These are phyloP conservation scores for Paramarasmius palmivorus DNA, from an alignment of 1,284 basidiomycete genomes.

Conservation along the genomic window DNA sequence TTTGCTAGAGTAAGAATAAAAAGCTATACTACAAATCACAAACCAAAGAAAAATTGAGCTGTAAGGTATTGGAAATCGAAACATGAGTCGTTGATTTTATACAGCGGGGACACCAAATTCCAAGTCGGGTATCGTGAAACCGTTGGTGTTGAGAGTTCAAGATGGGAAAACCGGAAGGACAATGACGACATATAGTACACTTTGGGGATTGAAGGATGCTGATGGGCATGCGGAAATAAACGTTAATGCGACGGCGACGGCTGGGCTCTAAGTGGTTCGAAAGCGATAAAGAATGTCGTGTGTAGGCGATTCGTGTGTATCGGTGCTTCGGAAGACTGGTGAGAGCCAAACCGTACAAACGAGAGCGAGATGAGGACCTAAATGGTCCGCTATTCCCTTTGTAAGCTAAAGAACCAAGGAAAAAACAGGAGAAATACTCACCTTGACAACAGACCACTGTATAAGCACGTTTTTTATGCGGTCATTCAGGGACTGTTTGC, in stretches of 20 bases:
- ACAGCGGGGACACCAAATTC: background rate
- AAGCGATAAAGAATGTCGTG: background rate
- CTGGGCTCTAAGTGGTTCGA: background rate
- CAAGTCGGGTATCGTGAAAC: slow-evolving; percentile 9
- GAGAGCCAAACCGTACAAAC: background rate
- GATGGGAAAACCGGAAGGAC: background rate
- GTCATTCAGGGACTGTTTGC: slow-evolving; percentile 57
- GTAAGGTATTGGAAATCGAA: background rate
- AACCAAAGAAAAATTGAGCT: background rate
- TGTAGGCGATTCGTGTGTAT: background rate
- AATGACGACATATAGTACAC: background rate
- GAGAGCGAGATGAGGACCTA: slow-evolving; percentile 1
- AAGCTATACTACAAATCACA: background rate
- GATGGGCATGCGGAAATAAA: background rate
- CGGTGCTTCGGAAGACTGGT: background rate
- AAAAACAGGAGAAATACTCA: slow-evolving; percentile 25
- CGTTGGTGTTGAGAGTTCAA: background rate
- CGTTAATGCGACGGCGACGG: background rate
- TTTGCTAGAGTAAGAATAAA: background rate
- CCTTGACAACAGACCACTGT: slow-evolving; percentile 80
- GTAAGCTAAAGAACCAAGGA: background rate
- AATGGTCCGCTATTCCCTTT: slow-evolving; percentile 13
- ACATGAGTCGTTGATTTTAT: background rate
- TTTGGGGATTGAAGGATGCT: background rate
- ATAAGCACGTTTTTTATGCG: slow-evolving; percentile 67